Percentiles rank a stretch among this genome's conserved stretches.
Evolutionary conservation across 768 basidiomycete species (phyloP).

Genomic region (Mycena rebaudengoi): DNA sequence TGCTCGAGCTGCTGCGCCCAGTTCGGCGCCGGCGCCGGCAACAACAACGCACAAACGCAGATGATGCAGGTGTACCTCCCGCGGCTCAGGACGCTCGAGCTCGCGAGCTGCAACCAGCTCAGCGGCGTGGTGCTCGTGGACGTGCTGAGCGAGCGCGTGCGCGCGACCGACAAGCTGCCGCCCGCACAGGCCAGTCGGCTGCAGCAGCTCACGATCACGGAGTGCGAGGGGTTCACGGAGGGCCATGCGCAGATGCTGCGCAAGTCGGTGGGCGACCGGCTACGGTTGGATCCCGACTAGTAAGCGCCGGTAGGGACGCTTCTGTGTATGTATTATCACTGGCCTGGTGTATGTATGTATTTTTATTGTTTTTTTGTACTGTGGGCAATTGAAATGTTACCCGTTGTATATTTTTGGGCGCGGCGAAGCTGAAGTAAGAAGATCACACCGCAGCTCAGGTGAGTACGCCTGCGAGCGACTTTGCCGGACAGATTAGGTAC

Average conservation of each 20-base stretch:
- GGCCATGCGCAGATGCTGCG: constrained; percentile 8
- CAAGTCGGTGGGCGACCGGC: constrained; percentile 5
- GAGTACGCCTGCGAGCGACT: no score
- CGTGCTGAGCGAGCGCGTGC: constrained; percentile 57
- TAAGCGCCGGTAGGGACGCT: no score
- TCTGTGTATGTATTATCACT: no score
- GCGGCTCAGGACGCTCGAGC: constrained; percentile 55
- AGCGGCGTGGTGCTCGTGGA: constrained; percentile 66
- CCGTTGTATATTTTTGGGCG: no score
- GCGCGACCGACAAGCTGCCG: constrained; percentile 44
- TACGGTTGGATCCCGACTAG: background rate
- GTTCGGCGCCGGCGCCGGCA: constrained; percentile 21
- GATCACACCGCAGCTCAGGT: no score
- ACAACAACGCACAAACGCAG: no score
- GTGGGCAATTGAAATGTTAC: no score
- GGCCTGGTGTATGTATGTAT: no score
- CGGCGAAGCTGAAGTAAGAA: no score
- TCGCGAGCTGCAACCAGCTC: constrained; percentile 71
- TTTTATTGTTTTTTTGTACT: no score
- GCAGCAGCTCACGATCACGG: constrained; percentile 45
- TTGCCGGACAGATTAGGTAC: no score
- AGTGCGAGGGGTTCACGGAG: constrained; percentile 45
- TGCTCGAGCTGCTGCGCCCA: constrained; percentile 67
- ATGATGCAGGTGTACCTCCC: constrained; percentile 62
- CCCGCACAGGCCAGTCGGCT: constrained; percentile 36